Base-by-base conservation (phyloP, 2,329 filamentous ascomycete genomes). In the Tolypocladium sp. region DNA sequence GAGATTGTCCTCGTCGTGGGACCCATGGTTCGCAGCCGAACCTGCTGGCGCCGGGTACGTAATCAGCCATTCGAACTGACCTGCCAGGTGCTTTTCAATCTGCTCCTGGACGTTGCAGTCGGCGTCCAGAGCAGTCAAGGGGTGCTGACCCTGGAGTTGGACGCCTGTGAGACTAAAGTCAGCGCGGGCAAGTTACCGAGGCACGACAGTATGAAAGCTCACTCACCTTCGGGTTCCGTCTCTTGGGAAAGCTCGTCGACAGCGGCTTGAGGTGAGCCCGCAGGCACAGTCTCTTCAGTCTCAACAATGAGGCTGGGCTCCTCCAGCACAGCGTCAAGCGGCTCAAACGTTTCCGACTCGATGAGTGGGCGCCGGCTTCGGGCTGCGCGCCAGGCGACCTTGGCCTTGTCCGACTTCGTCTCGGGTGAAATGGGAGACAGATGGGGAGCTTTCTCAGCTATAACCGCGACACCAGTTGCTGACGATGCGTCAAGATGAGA, bases 1-100 rank as follows among this genome's bases (percentile, higher is more conserved):
- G 8, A 17, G 1, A 22, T 25, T 56, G 44, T 58, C 57, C 56
- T 60, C 60, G 55, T 65, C 49, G 41, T 58, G 56, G 57, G 58
- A 60, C 51, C 54, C 59, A 55, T 62, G 60, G 57, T 62, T 57
- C 49, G 63, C 64, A 61, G 61, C 62, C 55, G 63, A 66, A 64
- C 62, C 63, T 38, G 62, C 59, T 65, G 70, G 63, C 59, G 63
- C 64, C 53, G 74, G 70, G 61, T 76, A 71, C 30, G 74, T 74
- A 42, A 82, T 67, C 58, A 82, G 67, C 73, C 76, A 82, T 65
- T 82, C 77, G 65, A 79, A 82, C 68, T 80, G 72, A 74, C 77
- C 77, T 71, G 74, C 72, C 62, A 75, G 69, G 67, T 81, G 78
- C 62, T 71, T 75, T 56, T 70, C 66, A 55, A 78, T 69, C 59